Evolutionary conservation across 116 monocot species (phyloP).

Genomic region (Iris pallida): DNA sequence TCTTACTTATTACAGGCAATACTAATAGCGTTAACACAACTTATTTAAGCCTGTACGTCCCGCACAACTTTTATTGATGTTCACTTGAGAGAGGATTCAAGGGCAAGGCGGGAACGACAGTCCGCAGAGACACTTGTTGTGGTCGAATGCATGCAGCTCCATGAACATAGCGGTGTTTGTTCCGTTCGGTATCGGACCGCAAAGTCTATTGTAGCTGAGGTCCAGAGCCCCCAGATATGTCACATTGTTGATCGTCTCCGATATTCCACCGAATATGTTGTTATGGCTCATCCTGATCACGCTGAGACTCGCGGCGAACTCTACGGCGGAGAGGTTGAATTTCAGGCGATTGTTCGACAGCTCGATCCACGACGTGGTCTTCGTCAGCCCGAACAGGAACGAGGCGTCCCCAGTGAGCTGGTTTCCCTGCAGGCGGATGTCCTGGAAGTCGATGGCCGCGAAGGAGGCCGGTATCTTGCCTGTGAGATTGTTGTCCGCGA

Average conservation of each 20-base stretch:
- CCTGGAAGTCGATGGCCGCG: background rate
- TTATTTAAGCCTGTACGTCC: too few species aligned
- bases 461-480: background rate
- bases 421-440: constrained; percentile 1
- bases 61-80: too few species aligned
- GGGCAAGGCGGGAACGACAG: background rate
- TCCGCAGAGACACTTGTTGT: constrained; percentile 17
- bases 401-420: constrained; percentile 14
- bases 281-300: constrained; percentile 13
- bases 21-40: too few species aligned
- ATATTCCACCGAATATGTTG: constrained; percentile 8
- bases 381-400: constrained; percentile 8
- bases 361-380: background rate
- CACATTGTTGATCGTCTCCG: constrained; percentile 4
- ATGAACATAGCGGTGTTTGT: background rate
- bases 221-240: background rate
- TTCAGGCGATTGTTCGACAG: constrained; percentile 3
- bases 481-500: background rate
- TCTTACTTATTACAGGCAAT: too few species aligned
- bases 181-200: constrained; percentile 12
- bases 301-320: constrained; percentile 1
- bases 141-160: background rate
- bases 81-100: background rate
- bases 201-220: constrained; percentile 13
- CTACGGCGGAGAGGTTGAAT: background rate